Conservation (phyloP, 2,329 filamentous ascomycete species). For the Blastomyces parvus region DNA sequence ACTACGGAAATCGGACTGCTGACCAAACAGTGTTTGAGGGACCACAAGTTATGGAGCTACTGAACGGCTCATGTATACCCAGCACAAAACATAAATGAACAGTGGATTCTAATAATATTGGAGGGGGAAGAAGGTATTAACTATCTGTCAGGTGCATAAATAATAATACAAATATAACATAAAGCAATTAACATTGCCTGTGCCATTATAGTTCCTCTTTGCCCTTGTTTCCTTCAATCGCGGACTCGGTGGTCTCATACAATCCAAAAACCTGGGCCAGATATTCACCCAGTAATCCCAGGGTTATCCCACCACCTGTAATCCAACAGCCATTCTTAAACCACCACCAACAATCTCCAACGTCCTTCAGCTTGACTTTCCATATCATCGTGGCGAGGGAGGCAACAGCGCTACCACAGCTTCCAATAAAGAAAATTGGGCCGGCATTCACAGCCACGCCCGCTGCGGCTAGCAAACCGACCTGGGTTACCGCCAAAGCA, state of each 20-base stretch:
- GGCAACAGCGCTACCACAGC: conserved; percentile 47
- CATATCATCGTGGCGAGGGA: conserved; percentile 52
- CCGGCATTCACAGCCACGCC: conserved; percentile 45
- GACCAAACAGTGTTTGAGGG: no score
- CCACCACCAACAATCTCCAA: conserved; percentile 55
- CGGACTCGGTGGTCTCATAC: background rate
- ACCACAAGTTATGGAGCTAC: no score
- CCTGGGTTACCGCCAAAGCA: conserved; percentile 33
- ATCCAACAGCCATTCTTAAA: conserved; percentile 54
- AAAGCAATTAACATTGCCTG: background rate
- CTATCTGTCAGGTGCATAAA: background rate
- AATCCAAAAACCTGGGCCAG: conserved; percentile 17
- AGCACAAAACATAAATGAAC: background rate
- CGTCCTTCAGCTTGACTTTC: conserved; percentile 48
- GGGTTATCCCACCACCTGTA: conserved; percentile 50
- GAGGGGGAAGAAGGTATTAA: background rate
- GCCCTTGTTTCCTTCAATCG: background rate
- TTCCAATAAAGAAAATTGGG: conserved; percentile 49
- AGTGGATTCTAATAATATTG: background rate
- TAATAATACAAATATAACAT: conserved; percentile 2
- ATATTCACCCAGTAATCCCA: conserved; percentile 50
- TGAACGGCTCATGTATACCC: no score
- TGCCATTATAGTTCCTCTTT: background rate
- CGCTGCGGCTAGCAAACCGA: conserved; percentile 35
- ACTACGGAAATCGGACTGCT: no score